Evolutionary conservation across 495 filamentous ascomycete species (phyloP), one percentile per base, ranked within the genome.

Genomic region (Tuber magnatum): DNA sequence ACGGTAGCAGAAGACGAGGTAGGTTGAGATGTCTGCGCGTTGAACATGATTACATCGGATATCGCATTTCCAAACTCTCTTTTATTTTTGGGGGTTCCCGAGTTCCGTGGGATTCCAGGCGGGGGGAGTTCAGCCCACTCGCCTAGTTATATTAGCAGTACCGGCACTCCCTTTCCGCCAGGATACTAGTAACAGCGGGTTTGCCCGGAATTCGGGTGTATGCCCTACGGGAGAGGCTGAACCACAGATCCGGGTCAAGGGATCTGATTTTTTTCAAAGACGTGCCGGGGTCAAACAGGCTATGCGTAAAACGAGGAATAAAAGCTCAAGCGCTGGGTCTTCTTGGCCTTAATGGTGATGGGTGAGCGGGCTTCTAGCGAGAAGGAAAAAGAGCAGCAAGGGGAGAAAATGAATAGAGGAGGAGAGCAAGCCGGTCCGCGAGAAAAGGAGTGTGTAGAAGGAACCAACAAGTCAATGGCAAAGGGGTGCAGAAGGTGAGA

Each of bases 41-140:
- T 65, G 28, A 65, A 65, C 56, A 65, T 65, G 56, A 35, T 65
- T 65, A 65, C 56, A 65, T 65, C 56, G 28, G 56, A 65, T 65
- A 65, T 65, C 56, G 56, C 56, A 65, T 65, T 65, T 65, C 56
- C 56, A 65, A 28, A 35, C 28, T 65, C 56, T 61, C n/a, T 65
- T 51, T 51, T n/a, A n/a, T 56, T 65, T 65, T 51, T 51, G 8
- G 22, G 12, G 56, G 56, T 18, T 65, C 56, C 56, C 56, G 56
- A 65, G 56, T 28, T 65, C 56, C 56, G 56, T 35, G 12, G 28
- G 56, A 35, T 14, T 65, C 56, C 56, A 65, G 56, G 56, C 28
- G 56, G 56, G 56, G 56, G 56, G 28, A 65, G 56, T 65, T 65
- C 56, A 65, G 56, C 56, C 56, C 28, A 65, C 56, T 65, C 56